Conservation (phyloP, 148 eudicot species). For the Limonium bicolor region DNA sequence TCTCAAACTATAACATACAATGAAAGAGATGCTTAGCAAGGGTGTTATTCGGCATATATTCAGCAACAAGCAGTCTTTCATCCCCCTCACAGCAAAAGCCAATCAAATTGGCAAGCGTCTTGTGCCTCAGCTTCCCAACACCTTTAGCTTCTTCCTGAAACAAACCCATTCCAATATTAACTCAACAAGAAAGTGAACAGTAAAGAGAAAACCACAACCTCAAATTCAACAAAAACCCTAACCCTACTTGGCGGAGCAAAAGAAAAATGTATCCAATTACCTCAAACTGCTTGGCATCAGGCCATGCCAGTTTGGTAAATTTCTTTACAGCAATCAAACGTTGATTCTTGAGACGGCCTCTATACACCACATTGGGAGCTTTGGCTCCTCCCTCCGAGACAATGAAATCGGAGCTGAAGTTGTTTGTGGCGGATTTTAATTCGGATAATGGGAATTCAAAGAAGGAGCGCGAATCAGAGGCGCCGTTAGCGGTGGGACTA, state of each 20-base stretch:
- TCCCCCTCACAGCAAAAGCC: slow-evolving; percentile 95
- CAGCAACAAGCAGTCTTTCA: slow-evolving; percentile 89
- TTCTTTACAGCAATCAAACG: slow-evolving; percentile 80
- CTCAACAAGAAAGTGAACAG: slow-evolving; percentile 1
- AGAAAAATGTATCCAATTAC: slow-evolving; percentile 14
- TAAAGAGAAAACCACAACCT: neutral
- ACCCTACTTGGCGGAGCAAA: neutral
- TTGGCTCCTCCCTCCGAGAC: slow-evolving; percentile 75
- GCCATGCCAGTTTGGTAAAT: slow-evolving; percentile 75
- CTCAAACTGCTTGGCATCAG: slow-evolving; percentile 77
- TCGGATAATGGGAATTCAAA: slow-evolving; percentile 43
- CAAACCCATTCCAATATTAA: slow-evolving; percentile 3
- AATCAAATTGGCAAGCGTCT: slow-evolving; percentile 72
- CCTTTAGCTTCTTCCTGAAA: slow-evolving; percentile 84
- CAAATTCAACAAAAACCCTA: too few relatives aligned
- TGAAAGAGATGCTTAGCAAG: slow-evolving; percentile 93
- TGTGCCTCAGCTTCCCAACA: slow-evolving; percentile 65
- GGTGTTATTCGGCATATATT: slow-evolving; percentile 90
- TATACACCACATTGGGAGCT: slow-evolving; percentile 65
- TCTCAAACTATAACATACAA: slow-evolving; percentile 64
- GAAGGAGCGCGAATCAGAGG: slow-evolving; percentile 27
- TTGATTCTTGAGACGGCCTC: slow-evolving; percentile 42
- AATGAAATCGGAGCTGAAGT: slow-evolving; percentile 47
- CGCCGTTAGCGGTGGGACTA: slow-evolving; percentile 4
- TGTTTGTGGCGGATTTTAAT: slow-evolving; percentile 59